Conservation (phyloP, 305 asterid genomes). For the Salvia sclarea region DNA sequence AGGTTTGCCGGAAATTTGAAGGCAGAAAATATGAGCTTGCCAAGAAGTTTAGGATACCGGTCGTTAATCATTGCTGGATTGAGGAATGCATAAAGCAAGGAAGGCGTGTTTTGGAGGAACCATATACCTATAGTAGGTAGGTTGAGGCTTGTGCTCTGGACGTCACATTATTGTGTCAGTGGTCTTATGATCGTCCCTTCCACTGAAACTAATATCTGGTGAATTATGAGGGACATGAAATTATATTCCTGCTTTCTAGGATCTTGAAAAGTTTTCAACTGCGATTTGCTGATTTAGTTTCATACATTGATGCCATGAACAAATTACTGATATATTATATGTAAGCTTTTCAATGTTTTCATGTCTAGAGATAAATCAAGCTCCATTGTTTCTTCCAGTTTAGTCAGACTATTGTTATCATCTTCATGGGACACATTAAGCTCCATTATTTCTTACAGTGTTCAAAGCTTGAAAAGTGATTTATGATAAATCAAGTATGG, state of each 20-base stretch:
- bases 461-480: background rate
- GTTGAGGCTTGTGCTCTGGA: constrained; percentile 18
- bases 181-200: background rate
- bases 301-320: background rate
- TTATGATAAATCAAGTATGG: background rate
- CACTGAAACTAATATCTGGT: background rate
- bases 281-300: background rate
- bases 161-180: background rate
- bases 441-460: background rate
- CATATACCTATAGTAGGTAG: constrained; percentile 48
- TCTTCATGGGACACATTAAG: background rate
- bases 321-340: background rate
- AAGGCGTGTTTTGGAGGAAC: constrained; percentile 47
- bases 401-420: background rate
- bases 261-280: background rate
- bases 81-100: constrained; percentile 59
- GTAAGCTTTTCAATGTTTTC: background rate
- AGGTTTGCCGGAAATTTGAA: constrained; percentile 88
- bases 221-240: background rate
- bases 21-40: constrained; percentile 82
- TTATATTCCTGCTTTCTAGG: background rate
- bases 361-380: background rate
- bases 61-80: constrained; percentile 76
- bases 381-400: background rate
- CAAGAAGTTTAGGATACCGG: constrained; percentile 41